Conservation (phyloP, 225 moss, liverwort and hornwort genomes). For the Anthoceros angustus region DNA sequence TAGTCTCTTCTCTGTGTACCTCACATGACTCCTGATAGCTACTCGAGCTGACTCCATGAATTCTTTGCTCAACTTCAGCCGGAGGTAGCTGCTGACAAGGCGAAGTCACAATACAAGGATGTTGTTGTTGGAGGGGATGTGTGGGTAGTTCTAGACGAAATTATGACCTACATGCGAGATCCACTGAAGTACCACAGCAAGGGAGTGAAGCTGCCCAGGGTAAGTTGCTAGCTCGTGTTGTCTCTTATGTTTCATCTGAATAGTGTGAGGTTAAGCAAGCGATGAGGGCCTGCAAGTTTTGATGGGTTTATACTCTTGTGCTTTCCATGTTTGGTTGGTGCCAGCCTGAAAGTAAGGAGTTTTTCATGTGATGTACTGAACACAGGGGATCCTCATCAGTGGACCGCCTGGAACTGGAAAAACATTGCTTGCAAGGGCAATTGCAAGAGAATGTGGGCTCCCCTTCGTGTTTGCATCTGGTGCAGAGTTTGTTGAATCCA, state of each 20-base stretch:
- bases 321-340: not conserved
- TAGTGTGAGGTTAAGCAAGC: not conserved
- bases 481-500: constrained; percentile 93
- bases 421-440: constrained; percentile 85
- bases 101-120: constrained; percentile 92
- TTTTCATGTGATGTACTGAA: not conserved
- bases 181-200: constrained; percentile 68
- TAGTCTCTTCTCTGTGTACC: not conserved
- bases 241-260: constrained; percentile 5
- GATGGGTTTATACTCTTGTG: not conserved
- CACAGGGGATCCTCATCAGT: constrained; percentile 89
- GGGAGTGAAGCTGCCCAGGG: constrained; percentile 84
- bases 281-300: too few species aligned
- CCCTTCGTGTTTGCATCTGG: constrained; percentile 99
- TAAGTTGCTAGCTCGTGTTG: constrained; percentile 12
- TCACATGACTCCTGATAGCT: not conserved
- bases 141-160: constrained; percentile 91
- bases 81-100: constrained; percentile 92
- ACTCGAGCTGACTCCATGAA: constrained; percentile 7
- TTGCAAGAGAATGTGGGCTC: constrained; percentile 98
- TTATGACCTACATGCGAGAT: constrained; percentile 94
- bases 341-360: not conserved
- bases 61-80: constrained; percentile 30
- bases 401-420: constrained; percentile 98
- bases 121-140: constrained; percentile 95